Percentiles rank a stretch among this genome's conserved stretches.
phyloP scores from a whole-genome alignment of 2,329 filamentous ascomycete species.

The Clarireedia homoeocarpa region DNA sequence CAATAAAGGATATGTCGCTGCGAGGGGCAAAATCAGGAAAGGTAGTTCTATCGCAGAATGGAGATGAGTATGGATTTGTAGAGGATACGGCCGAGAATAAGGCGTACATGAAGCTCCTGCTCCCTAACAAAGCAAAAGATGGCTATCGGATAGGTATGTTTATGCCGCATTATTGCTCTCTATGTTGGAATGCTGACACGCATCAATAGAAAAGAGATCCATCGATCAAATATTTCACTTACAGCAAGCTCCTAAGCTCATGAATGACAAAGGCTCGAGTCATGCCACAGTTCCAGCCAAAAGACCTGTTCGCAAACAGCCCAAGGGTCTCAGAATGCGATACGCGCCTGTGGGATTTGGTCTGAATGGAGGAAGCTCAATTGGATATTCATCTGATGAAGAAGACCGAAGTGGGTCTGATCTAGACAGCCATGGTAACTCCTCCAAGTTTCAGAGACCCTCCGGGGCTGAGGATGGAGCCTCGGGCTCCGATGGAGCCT shows the following conservation, averaged over 20 bases:
- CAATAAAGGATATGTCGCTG: slow-evolving; percentile 57
- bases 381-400: slow-evolving; percentile 26
- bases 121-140: slow-evolving; percentile 48
- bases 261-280: slow-evolving; percentile 17
- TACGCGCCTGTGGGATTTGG: slow-evolving; percentile 59
- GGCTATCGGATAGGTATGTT: slow-evolving; percentile 47
- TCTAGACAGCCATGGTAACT: slow-evolving; percentile 11
- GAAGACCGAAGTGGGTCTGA: slow-evolving; percentile 17
- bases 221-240: slow-evolving; percentile 57
- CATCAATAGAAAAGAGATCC: slow-evolving; percentile 18
- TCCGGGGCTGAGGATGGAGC: background rate
- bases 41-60: slow-evolving; percentile 53
- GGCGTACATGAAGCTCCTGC: slow-evolving; percentile 49
- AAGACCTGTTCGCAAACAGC: slow-evolving; percentile 53
- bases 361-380: slow-evolving; percentile 33
- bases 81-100: slow-evolving; percentile 44
- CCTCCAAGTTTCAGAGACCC: slow-evolving; percentile 2
- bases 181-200: background rate
- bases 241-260: slow-evolving; percentile 52
- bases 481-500: slow-evolving; percentile 10
- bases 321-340: slow-evolving; percentile 57
- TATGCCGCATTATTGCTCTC: background rate
- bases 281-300: slow-evolving; percentile 39
- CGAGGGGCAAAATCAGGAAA: slow-evolving; percentile 46
- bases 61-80: slow-evolving; percentile 53